Conservation (phyloP, 257 asterid genomes). For the Solanum phureja region DNA sequence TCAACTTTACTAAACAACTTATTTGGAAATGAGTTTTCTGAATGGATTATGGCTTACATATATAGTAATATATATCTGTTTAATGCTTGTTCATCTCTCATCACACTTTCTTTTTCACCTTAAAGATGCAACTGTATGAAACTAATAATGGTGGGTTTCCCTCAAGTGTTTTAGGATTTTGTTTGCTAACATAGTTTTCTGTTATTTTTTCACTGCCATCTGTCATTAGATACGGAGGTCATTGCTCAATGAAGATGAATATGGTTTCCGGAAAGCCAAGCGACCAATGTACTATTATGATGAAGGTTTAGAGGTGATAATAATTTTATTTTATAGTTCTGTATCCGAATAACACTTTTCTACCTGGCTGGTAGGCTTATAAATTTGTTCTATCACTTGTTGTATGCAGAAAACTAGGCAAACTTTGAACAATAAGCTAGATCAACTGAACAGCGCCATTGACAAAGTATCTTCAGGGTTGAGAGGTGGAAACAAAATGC, state of each 20-base stretch:
- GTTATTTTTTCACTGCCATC: neutral
- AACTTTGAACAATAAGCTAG: conserved; percentile 56
- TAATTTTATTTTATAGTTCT: too few relatives aligned
- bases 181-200: neutral
- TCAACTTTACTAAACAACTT: neutral
- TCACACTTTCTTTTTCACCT: neutral
- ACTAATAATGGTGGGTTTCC: neutral
- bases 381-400: neutral
- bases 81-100: neutral
- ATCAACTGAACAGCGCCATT: conserved; percentile 81
- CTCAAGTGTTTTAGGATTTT: neutral
- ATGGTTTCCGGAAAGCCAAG: conserved; percentile 65
- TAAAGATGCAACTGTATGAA: neutral
- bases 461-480: conserved; percentile 76
- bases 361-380: neutral
- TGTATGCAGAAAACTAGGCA: conserved; percentile 63
- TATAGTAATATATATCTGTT: neutral
- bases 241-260: conserved; percentile 70
- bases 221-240: conserved; percentile 59
- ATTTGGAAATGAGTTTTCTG: neutral
- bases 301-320: conserved; percentile 63
- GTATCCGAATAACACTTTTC: neutral
- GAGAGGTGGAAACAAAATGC: conserved; percentile 68
- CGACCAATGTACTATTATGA: conserved; percentile 63
- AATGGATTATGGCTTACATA: neutral